Conservation (phyloP, 2,329 filamentous ascomycete genomes). For the Lizonia empirigonia region DNA sequence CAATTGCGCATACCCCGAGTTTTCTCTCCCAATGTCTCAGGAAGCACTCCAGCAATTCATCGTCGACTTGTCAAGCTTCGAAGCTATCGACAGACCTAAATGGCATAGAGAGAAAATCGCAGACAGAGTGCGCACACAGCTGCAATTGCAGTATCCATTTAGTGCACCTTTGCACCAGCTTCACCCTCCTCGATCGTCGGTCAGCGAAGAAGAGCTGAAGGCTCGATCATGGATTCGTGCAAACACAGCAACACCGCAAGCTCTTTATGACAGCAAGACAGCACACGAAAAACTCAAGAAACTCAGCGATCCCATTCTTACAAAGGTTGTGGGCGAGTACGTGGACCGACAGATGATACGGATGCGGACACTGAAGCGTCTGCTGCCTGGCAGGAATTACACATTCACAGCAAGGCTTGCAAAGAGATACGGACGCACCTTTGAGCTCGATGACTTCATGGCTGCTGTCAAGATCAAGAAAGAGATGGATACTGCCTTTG, state of each 20-base stretch:
- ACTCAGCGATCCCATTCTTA: slow-evolving; percentile 42
- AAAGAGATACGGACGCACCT: slow-evolving; percentile 62
- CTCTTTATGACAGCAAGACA: slow-evolving; percentile 46
- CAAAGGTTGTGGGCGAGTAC: slow-evolving; percentile 62
- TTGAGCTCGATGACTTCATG: slow-evolving; percentile 47
- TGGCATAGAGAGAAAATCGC: slow-evolving; percentile 37
- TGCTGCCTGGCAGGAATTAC: slow-evolving; percentile 65
- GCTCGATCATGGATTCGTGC: slow-evolving; percentile 55
- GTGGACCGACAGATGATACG: slow-evolving; percentile 61
- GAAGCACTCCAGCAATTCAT: slow-evolving; percentile 29
- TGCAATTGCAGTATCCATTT: slow-evolving; percentile 33
- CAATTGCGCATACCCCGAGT: slow-evolving; percentile 41
- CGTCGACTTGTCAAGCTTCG: slow-evolving; percentile 38
- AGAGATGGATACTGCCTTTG: slow-evolving; percentile 63
- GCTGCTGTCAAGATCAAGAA: slow-evolving; percentile 66
- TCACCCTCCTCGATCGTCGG: not conserved
- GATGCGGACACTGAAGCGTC: slow-evolving; percentile 63
- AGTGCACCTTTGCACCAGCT: slow-evolving; percentile 30
- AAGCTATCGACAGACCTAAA: slow-evolving; percentile 29
- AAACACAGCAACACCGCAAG: slow-evolving; percentile 51
- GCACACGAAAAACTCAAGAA: slow-evolving; percentile 50
- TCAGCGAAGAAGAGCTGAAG: slow-evolving; percentile 25
- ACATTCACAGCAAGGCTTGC: slow-evolving; percentile 66
- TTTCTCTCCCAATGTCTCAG: slow-evolving; percentile 29
- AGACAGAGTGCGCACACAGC: slow-evolving; percentile 31